Percentiles rank a stretch among this genome's conserved stretches.
Evolutionary conservation across 2,329 filamentous ascomycete species (phyloP).

Genomic region (Cladobotryum protrusum): DNA sequence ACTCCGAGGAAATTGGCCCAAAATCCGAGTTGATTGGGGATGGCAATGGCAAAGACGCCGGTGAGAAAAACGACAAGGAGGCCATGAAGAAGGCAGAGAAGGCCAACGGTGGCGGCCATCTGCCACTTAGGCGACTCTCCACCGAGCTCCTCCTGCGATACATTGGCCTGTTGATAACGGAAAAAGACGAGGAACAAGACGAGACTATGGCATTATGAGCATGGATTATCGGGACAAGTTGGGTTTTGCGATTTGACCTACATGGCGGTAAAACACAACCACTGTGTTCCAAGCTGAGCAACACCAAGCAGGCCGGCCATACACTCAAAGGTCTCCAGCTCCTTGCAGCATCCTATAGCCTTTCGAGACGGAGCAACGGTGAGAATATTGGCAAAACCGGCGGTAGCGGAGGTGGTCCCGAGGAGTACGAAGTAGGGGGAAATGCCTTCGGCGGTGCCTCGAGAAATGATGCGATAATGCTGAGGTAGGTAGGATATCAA

Average conservation of each 20-base stretch:
- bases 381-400: constrained; percentile 87
- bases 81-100: constrained; percentile 67
- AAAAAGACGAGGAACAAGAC: constrained; percentile 95
- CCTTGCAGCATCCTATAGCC: constrained; percentile 80
- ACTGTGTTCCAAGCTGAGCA: constrained; percentile 84
- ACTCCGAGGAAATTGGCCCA: constrained; percentile 88
- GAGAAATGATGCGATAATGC: constrained; percentile 81
- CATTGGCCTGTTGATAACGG: constrained; percentile 53
- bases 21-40: constrained; percentile 56
- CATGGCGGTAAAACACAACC: constrained; percentile 89
- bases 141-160: constrained; percentile 43
- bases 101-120: constrained; percentile 70
- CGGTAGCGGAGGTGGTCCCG: constrained; percentile 84
- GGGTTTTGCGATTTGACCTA: constrained; percentile 38
- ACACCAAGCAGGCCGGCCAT: constrained; percentile 81
- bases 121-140: constrained; percentile 61
- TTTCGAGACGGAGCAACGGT: constrained; percentile 75
- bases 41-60: constrained; percentile 57
- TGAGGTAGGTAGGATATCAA: constrained; percentile 91
- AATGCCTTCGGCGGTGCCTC: constrained; percentile 85
- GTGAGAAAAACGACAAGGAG: constrained; percentile 64
- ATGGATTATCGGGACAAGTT: not conserved
- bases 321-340: constrained; percentile 76
- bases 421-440: constrained; percentile 93
- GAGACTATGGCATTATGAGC: constrained; percentile 52